phyloP scores from a whole-genome alignment of 768 basidiomycete species.

The Pulveroboletus sp. region DNA sequence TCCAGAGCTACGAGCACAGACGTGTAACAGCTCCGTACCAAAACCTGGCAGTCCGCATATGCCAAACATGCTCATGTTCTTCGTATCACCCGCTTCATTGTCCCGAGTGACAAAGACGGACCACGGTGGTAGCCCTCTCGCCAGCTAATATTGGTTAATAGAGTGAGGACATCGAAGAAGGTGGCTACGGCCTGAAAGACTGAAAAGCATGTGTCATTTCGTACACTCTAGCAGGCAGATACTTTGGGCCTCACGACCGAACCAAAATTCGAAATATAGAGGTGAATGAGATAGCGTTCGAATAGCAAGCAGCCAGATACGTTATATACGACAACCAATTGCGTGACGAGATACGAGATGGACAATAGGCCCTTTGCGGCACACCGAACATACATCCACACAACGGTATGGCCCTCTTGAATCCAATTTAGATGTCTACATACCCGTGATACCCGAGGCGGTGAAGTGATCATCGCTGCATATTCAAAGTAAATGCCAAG shows the following conservation, averaged over 20 bases:
- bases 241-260: too few relatives aligned
- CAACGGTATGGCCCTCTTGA: not conserved
- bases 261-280: not conserved
- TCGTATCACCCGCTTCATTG: conserved; percentile 20
- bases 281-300: conserved; percentile 1
- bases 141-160: conserved; percentile 16
- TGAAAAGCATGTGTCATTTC: conserved; percentile 3
- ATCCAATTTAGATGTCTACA: not conserved
- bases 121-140: conserved; percentile 3
- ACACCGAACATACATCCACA: not conserved
- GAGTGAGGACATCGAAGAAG: conserved; percentile 9
- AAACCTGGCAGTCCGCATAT: conserved; percentile 13
- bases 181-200: conserved; percentile 20
- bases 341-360: not conserved
- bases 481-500: not conserved
- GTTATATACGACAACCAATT: conserved; percentile 14
- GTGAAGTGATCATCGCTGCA: not conserved
- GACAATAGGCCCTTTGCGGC: conserved; percentile 5
- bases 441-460: not conserved
- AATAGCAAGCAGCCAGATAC: not conserved
- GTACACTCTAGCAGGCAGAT: not conserved
- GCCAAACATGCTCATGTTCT: conserved; percentile 22
- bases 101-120: conserved; percentile 15
- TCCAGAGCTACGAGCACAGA: not conserved
- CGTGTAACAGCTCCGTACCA: conserved; percentile 9